phyloP scores from a whole-genome alignment of 345 rosid genomes.

The Balakata baccata region DNA sequence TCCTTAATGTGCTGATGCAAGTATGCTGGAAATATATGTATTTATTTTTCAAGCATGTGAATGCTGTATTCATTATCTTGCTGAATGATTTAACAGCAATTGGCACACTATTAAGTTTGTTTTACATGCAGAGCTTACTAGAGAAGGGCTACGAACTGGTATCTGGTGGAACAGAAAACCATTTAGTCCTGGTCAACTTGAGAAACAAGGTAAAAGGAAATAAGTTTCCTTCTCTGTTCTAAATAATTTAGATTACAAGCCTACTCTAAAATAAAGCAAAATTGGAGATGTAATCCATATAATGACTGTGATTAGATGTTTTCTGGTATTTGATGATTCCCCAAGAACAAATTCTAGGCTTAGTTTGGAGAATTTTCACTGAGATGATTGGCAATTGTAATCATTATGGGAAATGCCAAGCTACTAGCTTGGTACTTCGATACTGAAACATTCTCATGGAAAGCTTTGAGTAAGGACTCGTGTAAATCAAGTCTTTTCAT shows the following conservation, averaged over 20 bases:
- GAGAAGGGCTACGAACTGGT: constrained; percentile 80
- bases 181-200: constrained; percentile 84
- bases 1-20: background rate
- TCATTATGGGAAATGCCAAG: background rate
- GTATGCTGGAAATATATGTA: constrained; percentile 12
- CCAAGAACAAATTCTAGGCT: background rate
- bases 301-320: background rate
- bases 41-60: background rate
- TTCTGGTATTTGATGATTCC: background rate
- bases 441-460: background rate
- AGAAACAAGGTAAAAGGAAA: constrained; percentile 58
- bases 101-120: background rate
- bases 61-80: constrained; percentile 5
- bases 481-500: background rate
- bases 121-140: constrained; percentile 58
- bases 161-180: constrained; percentile 96
- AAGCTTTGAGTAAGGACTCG: background rate
- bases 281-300: background rate
- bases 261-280: background rate
- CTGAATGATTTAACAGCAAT: constrained; percentile 14
- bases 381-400: background rate
- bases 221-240: background rate
- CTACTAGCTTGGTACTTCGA: background rate
- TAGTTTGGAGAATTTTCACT: background rate
- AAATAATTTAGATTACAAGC: background rate